phyloP scores from a whole-genome alignment of 768 basidiomycete species.

The Melanogaster broomeanus region DNA sequence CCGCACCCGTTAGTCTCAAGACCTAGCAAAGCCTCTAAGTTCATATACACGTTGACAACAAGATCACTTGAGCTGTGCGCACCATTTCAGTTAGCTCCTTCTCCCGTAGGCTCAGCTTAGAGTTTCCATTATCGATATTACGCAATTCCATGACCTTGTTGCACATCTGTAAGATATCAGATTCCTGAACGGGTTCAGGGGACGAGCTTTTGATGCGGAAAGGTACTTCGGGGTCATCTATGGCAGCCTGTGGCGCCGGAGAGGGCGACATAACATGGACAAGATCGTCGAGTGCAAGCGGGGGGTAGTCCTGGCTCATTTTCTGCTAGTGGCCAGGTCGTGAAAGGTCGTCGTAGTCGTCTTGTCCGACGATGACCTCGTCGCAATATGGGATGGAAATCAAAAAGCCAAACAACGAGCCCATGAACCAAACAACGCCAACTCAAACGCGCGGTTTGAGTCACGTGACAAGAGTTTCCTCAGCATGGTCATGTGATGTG shows the following conservation, averaged over 20 bases:
- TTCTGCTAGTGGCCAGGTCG: conserved; percentile 3
- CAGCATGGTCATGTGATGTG: conserved; percentile 24
- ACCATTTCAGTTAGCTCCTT: conserved; percentile 63
- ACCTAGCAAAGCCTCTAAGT: conserved; percentile 37
- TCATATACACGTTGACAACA: not conserved
- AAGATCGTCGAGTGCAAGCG: conserved; percentile 56
- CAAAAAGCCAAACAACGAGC: conserved; percentile 30
- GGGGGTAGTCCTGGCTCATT: conserved; percentile 38
- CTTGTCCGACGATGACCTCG: conserved; percentile 12
- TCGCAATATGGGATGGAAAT: conserved; percentile 21
- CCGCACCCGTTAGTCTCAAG: conserved; percentile 44
- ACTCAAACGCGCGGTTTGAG: conserved; percentile 33
- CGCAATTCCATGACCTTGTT: conserved; percentile 47
- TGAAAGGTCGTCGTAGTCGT: conserved; percentile 5
- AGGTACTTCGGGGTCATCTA: conserved; percentile 22
- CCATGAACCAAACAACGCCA: conserved; percentile 32
- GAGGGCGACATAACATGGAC: conserved; percentile 55
- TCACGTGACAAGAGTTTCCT: conserved; percentile 35
- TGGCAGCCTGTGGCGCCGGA: conserved; percentile 34
- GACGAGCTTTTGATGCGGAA: conserved; percentile 23
- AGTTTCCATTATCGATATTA: conserved; percentile 21
- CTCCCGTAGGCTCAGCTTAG: conserved; percentile 39
- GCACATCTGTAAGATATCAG: conserved; percentile 52
- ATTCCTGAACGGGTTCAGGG: conserved; percentile 43
- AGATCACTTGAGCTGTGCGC: conserved; percentile 21